Evolutionary conservation across 140 eudicot genomes (phyloP).

Genomic region (Anethum foeniculum): DNA sequence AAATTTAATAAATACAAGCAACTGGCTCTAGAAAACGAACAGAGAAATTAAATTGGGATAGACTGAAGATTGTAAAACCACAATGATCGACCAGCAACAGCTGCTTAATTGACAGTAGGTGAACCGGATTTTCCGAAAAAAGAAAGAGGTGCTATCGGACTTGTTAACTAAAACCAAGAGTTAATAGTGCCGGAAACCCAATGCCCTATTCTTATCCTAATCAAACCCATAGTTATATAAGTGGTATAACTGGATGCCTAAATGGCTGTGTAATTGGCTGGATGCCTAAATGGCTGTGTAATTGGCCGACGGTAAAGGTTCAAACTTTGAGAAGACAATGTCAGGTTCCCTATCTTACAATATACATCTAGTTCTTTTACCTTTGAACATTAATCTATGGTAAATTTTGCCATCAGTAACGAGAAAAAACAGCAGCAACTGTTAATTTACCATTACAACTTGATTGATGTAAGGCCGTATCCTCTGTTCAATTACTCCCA

Average conservation of each 20-base stretch:
- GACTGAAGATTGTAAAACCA: neutral
- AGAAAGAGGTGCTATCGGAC: too few species aligned
- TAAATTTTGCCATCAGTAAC: neutral
- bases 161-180: too few species aligned
- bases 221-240: too few species aligned
- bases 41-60: neutral
- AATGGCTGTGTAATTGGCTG: too few species aligned
- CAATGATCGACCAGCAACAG: neutral
- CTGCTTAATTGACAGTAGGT: neutral
- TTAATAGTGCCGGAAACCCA: too few species aligned
- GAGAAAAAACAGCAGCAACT: neutral
- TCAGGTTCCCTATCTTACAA: neutral
- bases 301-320: neutral
- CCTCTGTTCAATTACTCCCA: constrained; percentile 44
- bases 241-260: too few species aligned
- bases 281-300: too few species aligned
- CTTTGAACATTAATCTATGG: neutral
- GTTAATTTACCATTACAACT: constrained; percentile 50
- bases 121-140: too few species aligned
- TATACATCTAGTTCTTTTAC: neutral
- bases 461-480: constrained; percentile 59
- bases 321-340: neutral
- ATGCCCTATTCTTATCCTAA: too few species aligned
- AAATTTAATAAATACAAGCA: too few species aligned
- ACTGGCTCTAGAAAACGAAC: neutral